Conservation (phyloP, 495 filamentous ascomycete species). For the Amniculicola lignicola region DNA sequence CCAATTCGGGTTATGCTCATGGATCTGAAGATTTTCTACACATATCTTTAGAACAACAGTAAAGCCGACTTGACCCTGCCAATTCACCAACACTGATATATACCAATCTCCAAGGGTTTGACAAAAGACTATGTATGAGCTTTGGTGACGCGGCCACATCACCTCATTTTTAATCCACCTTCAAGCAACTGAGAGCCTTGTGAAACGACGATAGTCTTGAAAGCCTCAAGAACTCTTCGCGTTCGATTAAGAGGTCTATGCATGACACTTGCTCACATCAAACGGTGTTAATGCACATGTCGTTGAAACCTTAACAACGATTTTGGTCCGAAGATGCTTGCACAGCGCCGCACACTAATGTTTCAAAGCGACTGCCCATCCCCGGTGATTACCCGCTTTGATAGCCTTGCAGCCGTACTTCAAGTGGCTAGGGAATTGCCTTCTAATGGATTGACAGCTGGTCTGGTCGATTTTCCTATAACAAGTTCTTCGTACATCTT, state of each 20-base stretch:
- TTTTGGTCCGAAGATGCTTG: constrained; percentile 10
- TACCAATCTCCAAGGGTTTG: no score
- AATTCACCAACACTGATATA: no score
- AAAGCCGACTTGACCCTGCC: no score
- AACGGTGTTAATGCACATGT: constrained; percentile 1
- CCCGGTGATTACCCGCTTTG: neutral
- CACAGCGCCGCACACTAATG: constrained; percentile 7
- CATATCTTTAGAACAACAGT: no score
- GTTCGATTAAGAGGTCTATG: neutral
- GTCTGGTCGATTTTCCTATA: constrained; percentile 1
- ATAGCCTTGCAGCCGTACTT: constrained; percentile 9
- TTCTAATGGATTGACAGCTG: constrained; percentile 5
- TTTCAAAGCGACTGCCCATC: constrained; percentile 16
- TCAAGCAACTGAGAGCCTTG: neutral
- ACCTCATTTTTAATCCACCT: no score
- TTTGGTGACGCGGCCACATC: no score
- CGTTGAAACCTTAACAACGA: neutral
- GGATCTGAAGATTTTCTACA: no score
- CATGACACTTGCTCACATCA: neutral
- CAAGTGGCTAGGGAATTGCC: neutral
- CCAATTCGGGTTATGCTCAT: no score
- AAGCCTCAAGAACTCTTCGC: constrained; percentile 7
- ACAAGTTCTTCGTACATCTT: neutral
- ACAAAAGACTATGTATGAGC: no score
- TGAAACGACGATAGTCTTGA: constrained; percentile 24